These are phyloP conservation scores for Globisporangium irregulare DNA, from an alignment of 352 stramenopile genomes.

Conservation along the genomic window DNA sequence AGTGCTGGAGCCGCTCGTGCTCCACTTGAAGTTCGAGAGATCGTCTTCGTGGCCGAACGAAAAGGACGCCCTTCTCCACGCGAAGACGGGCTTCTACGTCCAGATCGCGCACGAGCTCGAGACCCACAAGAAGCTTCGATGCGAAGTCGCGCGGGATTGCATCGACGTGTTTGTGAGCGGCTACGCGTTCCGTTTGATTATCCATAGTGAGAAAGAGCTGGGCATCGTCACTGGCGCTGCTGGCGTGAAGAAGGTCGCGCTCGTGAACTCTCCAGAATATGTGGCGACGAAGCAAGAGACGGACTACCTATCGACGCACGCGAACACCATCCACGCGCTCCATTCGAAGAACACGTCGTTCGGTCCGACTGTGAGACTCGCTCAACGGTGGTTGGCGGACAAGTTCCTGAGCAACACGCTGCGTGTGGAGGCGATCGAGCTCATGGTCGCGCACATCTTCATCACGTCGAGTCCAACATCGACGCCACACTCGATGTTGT, in stretches of 20 bases:
- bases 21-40: constrained; percentile 83
- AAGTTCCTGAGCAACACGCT: constrained; percentile 76
- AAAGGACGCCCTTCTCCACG: constrained; percentile 69
- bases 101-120: constrained; percentile 82
- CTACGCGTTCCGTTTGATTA: constrained; percentile 81
- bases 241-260: constrained; percentile 50
- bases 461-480: constrained; percentile 41
- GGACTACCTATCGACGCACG: constrained; percentile 64
- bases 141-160: constrained; percentile 67
- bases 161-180: constrained; percentile 83
- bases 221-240: constrained; percentile 54
- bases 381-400: constrained; percentile 75
- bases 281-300: constrained; percentile 56
- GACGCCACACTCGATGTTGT: constrained; percentile 71
- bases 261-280: constrained; percentile 64
- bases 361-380: constrained; percentile 76
- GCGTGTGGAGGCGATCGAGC: constrained; percentile 66
- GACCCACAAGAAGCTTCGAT: constrained; percentile 50
- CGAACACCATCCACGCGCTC: constrained; percentile 72
- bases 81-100: constrained; percentile 89
- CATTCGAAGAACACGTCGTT: constrained; percentile 77
- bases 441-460: constrained; percentile 79
- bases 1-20: constrained; percentile 64
- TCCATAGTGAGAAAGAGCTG: constrained; percentile 79
- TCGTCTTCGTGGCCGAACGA: constrained; percentile 86